Evolutionary conservation across 129 eudicot species (phyloP), one percentile per base, ranked within the genome.

Genomic region (Tagetes erecta): DNA sequence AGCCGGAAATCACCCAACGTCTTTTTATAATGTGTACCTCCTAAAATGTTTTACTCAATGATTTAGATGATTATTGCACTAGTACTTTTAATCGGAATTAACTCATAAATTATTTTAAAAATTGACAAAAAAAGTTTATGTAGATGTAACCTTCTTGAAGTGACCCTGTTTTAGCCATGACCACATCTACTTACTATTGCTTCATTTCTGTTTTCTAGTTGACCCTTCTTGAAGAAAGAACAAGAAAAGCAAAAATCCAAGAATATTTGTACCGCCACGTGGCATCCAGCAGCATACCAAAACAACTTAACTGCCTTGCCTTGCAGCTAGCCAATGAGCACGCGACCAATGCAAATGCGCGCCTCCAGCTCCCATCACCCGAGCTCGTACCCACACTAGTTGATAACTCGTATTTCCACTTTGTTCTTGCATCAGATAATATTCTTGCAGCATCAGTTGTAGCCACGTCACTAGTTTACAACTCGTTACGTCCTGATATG

Each of bases 221-320:
- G 27, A 88, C 86, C 70, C 85, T 88, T 66, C 87, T 94, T 6
- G 97, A 94, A 73, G 86, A 91, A 78, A 91, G 88, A 70, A 94
- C 99, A 5, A 81, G 99, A 83, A 94, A 79, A 30, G 93, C 99
- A 5, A 94, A 94, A 72, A 86, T 94, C 46, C 97, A 88, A 59
- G 99, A 94, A 80, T 94, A 88, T 77, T 70, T 94, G 8, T 91
- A 94, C 76, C 88, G 99, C 45, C 99, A 94, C 40, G 99, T 94
- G 67, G 99, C 99, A 45, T 94, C 97, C 2, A 94, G 96, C 82
- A 87, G 99, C 91, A 94, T 90, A 46, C 99, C 99, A 1, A 94
- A 94, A 81, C 96, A 91, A 37, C 96, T 91, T 12, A 92, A 94
- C 65, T 94, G 97, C 76, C 93, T 94, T 13, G 84, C 91, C 55